Evolutionary conservation across 169 alveolate species (phyloP), one percentile per base, ranked within the genome.

Genomic region (Plasmodium gaboni): DNA sequence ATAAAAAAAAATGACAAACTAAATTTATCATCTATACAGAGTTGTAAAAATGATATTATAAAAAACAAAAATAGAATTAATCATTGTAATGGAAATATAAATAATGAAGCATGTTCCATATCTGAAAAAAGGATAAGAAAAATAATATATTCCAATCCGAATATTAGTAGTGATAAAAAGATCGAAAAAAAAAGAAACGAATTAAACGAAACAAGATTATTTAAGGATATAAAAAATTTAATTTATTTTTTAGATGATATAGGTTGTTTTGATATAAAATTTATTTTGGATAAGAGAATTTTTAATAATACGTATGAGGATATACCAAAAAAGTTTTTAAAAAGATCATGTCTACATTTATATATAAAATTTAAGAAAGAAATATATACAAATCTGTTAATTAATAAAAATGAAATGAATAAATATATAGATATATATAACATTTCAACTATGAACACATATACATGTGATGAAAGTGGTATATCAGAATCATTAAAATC

Each of bases 221-320:
- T 83, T 70, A 83, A 71, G 19, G 85, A 67, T 8, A 63, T 83
- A 32, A 83, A 83, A 57, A 83, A 83, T 19, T 67, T 83, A 9
- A 69, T 83, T 12, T 69, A 13, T 19, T 83, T 83, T 83, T 61
- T 83, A 69, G 91, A 83, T 19, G 73, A 70, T 51, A 68, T 83
- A 38, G 91, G 91, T 5, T 83, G 86, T 61, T 68, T 68, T n/a
- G 91, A 83, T 63, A 48, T 83, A 67, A 83, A 83, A 48, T 83
- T 83, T 60, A 83, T 83, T 28, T 24, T 73, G 2, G 91, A 83
- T 46, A 83, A 50, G 12, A 67, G 91, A 57, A 59, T 8, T 51
- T 83, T 83, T 61, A 42, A 32, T 15, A 32, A 59, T n/a, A 10
- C 15, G 0, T 32, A 32, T 32, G 80, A 78, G 2, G 15, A 46